Conservation (phyloP, 2,329 filamentous ascomycete species). For the Monosporascus sp. region DNA sequence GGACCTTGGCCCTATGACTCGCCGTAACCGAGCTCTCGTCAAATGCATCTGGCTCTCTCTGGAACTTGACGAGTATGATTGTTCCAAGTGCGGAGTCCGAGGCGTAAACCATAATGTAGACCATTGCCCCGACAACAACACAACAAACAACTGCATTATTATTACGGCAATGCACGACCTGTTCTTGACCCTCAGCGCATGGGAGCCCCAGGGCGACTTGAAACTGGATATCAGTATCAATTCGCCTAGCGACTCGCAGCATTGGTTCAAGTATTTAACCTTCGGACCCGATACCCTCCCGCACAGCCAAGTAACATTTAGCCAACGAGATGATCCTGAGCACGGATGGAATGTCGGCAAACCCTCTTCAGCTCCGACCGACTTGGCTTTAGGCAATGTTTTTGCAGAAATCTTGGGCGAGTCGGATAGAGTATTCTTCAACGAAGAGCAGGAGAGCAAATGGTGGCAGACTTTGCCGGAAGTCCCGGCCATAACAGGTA, state of each 20-base stretch:
- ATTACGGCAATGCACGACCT: conserved; percentile 24
- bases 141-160: conserved; percentile 21
- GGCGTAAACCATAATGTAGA: conserved; percentile 24
- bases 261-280: conserved; percentile 32
- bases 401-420: conserved; percentile 16
- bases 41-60: conserved; percentile 25
- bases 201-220: conserved; percentile 27
- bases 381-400: conserved; percentile 12
- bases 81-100: conserved; percentile 11
- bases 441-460: conserved; percentile 12
- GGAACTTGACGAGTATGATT: conserved; percentile 26
- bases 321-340: conserved; percentile 9
- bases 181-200: conserved; percentile 26
- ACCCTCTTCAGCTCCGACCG: conserved; percentile 10
- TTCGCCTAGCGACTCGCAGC: conserved; percentile 30
- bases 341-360: conserved; percentile 18
- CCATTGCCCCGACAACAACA: conserved; percentile 20
- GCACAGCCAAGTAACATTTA: conserved; percentile 22
- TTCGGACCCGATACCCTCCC: conserved; percentile 19
- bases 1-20: conserved; percentile 21
- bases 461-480: conserved; percentile 22
- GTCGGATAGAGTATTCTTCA: conserved; percentile 14
- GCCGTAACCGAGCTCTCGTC: conserved; percentile 24
- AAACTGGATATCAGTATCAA: conserved; percentile 32
- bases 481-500: conserved; percentile 22